Evolutionary conservation across 306 rosid genomes (phyloP).

Genomic region (Gynostemma pentaphyllum): DNA sequence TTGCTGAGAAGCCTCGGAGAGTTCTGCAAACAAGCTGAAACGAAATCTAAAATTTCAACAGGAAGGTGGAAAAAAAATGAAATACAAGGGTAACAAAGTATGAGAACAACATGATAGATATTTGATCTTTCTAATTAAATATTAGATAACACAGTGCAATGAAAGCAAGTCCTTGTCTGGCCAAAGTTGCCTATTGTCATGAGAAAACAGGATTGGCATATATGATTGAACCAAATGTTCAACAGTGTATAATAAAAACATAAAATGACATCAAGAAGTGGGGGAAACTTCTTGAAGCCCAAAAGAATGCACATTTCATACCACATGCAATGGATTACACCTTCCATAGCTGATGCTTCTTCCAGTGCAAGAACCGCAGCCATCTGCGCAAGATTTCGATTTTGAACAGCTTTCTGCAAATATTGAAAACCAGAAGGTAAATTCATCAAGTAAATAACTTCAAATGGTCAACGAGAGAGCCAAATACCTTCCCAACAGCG

Average conservation of each 20-base stretch:
- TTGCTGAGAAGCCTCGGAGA: slow-evolving; percentile 31
- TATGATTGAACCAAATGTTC: too few species aligned
- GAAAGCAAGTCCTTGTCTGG: too few species aligned
- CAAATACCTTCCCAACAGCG: slow-evolving; percentile 50
- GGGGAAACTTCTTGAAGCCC: too few species aligned
- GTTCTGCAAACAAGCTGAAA: slow-evolving; percentile 49
- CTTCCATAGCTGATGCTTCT: slow-evolving; percentile 55
- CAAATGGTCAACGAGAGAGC: not conserved
- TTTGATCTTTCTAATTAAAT: too few species aligned
- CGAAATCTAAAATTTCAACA: slow-evolving; percentile 2
- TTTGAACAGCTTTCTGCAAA: slow-evolving; percentile 42
- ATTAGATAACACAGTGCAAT: too few species aligned
- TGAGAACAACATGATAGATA: too few species aligned
- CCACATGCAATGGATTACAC: slow-evolving; percentile 56
- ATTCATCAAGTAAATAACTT: not conserved
- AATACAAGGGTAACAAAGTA: too few species aligned
- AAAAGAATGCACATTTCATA: slow-evolving; percentile 10
- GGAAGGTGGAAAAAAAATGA: not conserved
- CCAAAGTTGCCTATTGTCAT: too few species aligned
- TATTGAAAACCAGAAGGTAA: not conserved
- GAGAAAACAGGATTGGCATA: too few species aligned
- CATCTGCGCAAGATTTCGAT: slow-evolving; percentile 31
- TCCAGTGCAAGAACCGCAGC: slow-evolving; percentile 45
- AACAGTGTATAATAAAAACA: too few species aligned
- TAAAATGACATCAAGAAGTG: too few species aligned